Conservation (phyloP, 805 yeast genomes). For the Ogataea glucozyma region DNA sequence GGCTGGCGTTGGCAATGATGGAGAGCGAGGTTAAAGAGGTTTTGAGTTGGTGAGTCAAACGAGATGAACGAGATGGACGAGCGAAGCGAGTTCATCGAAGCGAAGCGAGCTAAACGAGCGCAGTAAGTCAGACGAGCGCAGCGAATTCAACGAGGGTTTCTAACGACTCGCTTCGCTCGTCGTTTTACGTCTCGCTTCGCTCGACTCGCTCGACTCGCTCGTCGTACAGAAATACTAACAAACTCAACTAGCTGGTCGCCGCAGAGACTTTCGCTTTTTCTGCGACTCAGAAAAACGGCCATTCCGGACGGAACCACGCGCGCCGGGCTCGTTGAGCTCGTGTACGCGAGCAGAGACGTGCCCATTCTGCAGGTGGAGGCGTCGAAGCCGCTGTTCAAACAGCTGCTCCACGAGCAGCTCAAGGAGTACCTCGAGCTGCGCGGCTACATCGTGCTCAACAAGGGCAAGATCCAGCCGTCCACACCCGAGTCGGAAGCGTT, state of each 20-base stretch:
- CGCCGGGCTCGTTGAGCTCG: background rate
- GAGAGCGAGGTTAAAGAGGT: too few species aligned
- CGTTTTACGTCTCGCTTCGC: conserved; percentile 1
- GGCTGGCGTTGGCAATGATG: too few species aligned
- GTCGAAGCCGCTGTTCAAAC: background rate
- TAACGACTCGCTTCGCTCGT: too few species aligned
- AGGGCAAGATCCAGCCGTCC: conserved; percentile 5
- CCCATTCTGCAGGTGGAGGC: conserved; percentile 2
- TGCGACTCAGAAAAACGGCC: background rate
- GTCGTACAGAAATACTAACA: background rate
- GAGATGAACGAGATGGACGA: too few species aligned
- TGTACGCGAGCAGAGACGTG: background rate
- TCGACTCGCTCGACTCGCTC: background rate
- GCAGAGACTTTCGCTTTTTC: conserved; percentile 2
- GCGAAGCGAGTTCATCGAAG: too few species aligned
- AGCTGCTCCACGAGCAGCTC: conserved; percentile 5
- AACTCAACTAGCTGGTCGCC: conserved; percentile 3
- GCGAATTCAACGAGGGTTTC: too few species aligned
- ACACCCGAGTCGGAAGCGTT: conserved; percentile 3
- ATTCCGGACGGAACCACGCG: background rate
- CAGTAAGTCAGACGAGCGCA: too few species aligned
- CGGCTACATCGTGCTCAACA: conserved; percentile 4
- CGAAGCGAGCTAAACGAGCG: too few species aligned
- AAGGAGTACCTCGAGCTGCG: conserved; percentile 1
- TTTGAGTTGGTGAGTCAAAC: too few species aligned